These are phyloP conservation scores for Sporothrix schenckii DNA, from an alignment of 2,329 filamentous ascomycete species.

Conservation along the genomic window DNA sequence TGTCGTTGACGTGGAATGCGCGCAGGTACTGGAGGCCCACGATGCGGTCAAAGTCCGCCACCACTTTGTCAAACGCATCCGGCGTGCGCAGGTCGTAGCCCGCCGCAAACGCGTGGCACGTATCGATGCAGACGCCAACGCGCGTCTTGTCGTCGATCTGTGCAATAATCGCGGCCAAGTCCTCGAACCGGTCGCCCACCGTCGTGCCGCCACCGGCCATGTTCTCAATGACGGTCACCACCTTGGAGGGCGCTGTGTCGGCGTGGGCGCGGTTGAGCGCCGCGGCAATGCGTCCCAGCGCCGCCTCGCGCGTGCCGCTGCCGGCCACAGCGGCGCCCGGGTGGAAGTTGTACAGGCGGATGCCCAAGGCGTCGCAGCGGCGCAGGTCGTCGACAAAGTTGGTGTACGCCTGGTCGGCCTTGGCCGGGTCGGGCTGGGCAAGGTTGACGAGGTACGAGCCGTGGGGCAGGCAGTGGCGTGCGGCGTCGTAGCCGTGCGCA, in stretches of 20 bases:
- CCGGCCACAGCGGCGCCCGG: conserved; percentile 75
- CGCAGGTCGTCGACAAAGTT: conserved; percentile 85
- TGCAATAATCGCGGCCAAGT: conserved; percentile 81
- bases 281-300: conserved; percentile 75
- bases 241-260: conserved; percentile 64
- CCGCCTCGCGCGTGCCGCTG: conserved; percentile 65
- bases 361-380: conserved; percentile 83
- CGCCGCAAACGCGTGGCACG: conserved; percentile 92
- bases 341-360: conserved; percentile 96
- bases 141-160: conserved; percentile 77
- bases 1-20: conserved; percentile 92
- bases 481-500: conserved; percentile 70
- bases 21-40: conserved; percentile 80
- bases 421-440: conserved; percentile 76
- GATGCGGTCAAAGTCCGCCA: conserved; percentile 73
- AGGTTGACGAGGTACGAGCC: conserved; percentile 97
- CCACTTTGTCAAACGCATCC: conserved; percentile 70
- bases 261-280: conserved; percentile 81
- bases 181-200: conserved; percentile 81
- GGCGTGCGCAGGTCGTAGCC: conserved; percentile 86
- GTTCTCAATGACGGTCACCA: conserved; percentile 87
- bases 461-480: conserved; percentile 80
- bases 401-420: conserved; percentile 82
- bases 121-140: conserved; percentile 94
- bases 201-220: conserved; percentile 92